Base-by-base conservation (phyloP, 2,329 filamentous ascomycete genomes). In the Pyrenochaeta sp. region DNA sequence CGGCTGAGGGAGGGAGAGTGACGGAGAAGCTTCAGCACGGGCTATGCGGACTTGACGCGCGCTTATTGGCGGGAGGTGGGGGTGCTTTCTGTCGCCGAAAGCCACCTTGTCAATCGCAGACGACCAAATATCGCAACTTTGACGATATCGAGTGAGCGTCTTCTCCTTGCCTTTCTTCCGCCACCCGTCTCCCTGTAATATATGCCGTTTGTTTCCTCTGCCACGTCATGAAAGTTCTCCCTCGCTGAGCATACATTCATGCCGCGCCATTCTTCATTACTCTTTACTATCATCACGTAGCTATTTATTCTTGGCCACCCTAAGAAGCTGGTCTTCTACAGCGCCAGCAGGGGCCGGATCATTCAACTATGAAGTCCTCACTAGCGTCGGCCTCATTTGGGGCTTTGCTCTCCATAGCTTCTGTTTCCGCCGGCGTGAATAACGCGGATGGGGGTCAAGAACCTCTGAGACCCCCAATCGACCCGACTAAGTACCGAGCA, bases 401-500 rank as follows among this genome's bases (percentile, higher is more conserved):
- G 1, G 36, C 59, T 37, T 6, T 68, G 15, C 47, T 70, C 3
- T 32, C 52, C 37, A 19, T 54, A 8, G 56, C 57, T 2, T 43
- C 49, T 8, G 56, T 56, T 12, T 50, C 46, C 5, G 64, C 58
- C 25, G 64, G 61, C 39, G 37, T 62, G 25, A 48, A 58, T 28
- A 54, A 58, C 22, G 50, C 45, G 2, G 67, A 58, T 27, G 59
- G 47, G n/a, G 44, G 63, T 2, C 75, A 77, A 61, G 74, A 77
- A 43, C 73, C 72, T 28, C 37, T 77, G 27, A 64, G 50, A 48
- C 58, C 54, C 10, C 61, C 60, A 2, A 68, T 77, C 46, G 74
- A 77, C 46, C 73, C 71, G 15, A 65, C 66, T 27, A 77, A 74
- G 52, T 77, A 76, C 59, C 70, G 66, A 57, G 69, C 72, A 58